These are phyloP conservation scores for Penicillium paxilli DNA, from an alignment of 495 filamentous ascomycete species.

Conservation along the genomic window DNA sequence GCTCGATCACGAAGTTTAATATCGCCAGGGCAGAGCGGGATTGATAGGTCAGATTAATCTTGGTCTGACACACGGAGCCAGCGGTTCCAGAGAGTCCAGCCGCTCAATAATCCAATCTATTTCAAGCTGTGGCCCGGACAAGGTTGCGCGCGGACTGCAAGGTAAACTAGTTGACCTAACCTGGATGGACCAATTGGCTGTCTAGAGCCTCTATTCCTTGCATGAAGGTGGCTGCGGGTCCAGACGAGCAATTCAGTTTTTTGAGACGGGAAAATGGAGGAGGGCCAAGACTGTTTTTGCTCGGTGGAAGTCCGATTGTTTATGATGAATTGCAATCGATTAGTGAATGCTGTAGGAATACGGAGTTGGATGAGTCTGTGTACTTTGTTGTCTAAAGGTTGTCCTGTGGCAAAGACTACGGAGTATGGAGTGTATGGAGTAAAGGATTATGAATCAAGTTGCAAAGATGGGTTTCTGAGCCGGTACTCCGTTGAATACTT, in stretches of 20 bases:
- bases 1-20: neutral
- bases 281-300: neutral
- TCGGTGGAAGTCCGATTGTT: neutral
- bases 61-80: neutral
- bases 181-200: conserved; percentile 25
- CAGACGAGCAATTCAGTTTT: neutral
- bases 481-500: no score
- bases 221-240: conserved; percentile 13
- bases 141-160: conserved; percentile 5
- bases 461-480: no score
- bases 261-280: neutral
- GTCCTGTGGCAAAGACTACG: no score
- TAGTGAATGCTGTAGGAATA: no score
- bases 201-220: conserved; percentile 26
- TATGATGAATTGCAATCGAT: no score
- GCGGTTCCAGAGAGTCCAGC: neutral
- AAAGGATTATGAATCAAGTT: no score
- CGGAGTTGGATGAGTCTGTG: no score
- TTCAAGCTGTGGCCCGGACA: conserved; percentile 9
- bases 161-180: conserved; percentile 7
- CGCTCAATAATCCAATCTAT: conserved; percentile 13
- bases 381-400: no score
- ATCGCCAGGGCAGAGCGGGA: neutral
- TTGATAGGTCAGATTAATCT: neutral
- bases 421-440: no score